Evolutionary conservation across 2,329 filamentous ascomycete genomes (phyloP), one percentile per base, ranked within the genome.

Genomic region (Ceratocystis colombiana): DNA sequence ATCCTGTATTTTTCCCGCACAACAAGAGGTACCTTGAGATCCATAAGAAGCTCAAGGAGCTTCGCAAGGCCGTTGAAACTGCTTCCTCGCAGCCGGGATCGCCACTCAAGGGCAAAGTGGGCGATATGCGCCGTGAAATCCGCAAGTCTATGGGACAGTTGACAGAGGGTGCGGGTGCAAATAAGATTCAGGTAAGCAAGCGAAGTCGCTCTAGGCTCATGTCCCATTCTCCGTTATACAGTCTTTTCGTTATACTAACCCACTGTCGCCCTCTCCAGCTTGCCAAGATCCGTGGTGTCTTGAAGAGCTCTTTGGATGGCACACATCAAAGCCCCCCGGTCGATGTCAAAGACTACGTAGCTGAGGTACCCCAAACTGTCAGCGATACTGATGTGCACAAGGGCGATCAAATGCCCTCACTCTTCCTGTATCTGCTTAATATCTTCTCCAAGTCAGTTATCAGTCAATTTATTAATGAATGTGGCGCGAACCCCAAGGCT

Each of bases 391-490:
- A 76, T 2, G 69, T 66, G 5, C 75, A 80, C 66, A 82, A 86
- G 65, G 82, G 79, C 1, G 73, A 76, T 25, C 77, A 80, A 22
- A 75, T 88, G 25, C 86, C 88, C 0, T 80, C 82, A 1, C 75
- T 89, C 5, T 83, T 89, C 69, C 77, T 95, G 30, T 95, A 91
- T 73, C 80, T 90, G 1, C 79, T 95, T 66, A 91, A 89, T 71
- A 84, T 88, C 63, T 86, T 92, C 69, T 79, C 87, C 70, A 95
- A 96, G 74, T 79, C 79, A 55, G 79, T 91, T 66, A 80, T 94
- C 68, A 82, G 80, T 61, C 88, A 91, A 70, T 86, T 88, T 71
- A 80, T 86, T 69, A 82, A 80, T 64, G 87, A 90, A 74, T 86
- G 84, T 61, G 80, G 81, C 10, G 81, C 84, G 28, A 83, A 84